Evolutionary conservation across 768 basidiomycete species (phyloP).

Genomic region (Saitozyma podzolica): DNA sequence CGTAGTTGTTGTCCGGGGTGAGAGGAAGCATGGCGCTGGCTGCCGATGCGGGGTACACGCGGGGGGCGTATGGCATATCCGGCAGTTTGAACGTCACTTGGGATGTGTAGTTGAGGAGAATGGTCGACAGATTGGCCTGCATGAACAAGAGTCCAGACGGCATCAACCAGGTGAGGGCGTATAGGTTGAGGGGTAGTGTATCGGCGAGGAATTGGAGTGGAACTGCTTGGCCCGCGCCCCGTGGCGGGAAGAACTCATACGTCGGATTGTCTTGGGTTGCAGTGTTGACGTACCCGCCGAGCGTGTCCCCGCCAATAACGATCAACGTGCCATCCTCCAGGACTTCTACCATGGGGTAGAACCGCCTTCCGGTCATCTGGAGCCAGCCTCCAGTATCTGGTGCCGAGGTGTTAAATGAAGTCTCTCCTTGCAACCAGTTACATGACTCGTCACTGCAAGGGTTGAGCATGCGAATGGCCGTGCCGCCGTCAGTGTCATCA

Average conservation of each 20-base stretch:
- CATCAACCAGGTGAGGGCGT: slow-evolving; percentile 49
- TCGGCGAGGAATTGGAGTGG: slow-evolving; percentile 47
- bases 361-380: slow-evolving; percentile 47
- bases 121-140: slow-evolving; percentile 40
- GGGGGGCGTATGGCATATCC: slow-evolving; percentile 43
- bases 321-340: slow-evolving; percentile 53
- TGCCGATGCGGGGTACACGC: slow-evolving; percentile 50
- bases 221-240: slow-evolving; percentile 38
- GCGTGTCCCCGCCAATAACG: slow-evolving; percentile 56
- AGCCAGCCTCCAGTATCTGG: too few relatives aligned
- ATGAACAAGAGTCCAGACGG: slow-evolving; percentile 14
- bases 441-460: slow-evolving; percentile 41
- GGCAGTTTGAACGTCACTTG: slow-evolving; percentile 32
- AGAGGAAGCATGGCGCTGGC: slow-evolving; percentile 45
- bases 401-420: slow-evolving; percentile 23
- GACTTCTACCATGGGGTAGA: slow-evolving; percentile 51
- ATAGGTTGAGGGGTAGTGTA: slow-evolving; percentile 50
- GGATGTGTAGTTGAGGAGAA: slow-evolving; percentile 49
- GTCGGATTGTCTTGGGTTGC: slow-evolving; percentile 52
- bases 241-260: slow-evolving; percentile 39
- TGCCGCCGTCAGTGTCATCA: slow-evolving; percentile 52
- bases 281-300: slow-evolving; percentile 52
- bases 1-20: slow-evolving; percentile 26
- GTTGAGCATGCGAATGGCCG: slow-evolving; percentile 43
- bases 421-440: slow-evolving; percentile 44